These are phyloP conservation scores for Rhizophagus prolifer DNA, from an alignment of 192 early-diverging fungal genomes.

Conservation along the genomic window DNA sequence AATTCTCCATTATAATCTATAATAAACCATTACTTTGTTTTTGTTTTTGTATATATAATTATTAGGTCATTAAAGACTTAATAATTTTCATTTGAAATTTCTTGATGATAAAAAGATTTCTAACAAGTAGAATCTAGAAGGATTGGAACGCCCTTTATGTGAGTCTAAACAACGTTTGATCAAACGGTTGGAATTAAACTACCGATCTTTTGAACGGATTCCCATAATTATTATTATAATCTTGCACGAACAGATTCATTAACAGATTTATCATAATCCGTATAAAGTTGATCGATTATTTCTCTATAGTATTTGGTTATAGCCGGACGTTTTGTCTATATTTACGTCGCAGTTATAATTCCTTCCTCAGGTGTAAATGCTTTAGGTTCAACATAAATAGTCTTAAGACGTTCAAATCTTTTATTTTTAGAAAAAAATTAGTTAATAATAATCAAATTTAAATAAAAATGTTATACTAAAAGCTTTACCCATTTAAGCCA, in stretches of 20 bases:
- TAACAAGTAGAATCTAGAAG: too few species aligned
- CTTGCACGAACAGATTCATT: neutral
- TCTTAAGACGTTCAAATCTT: slow-evolving; percentile 80
- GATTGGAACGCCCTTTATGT: too few species aligned
- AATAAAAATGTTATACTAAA: neutral
- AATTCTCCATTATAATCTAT: too few species aligned
- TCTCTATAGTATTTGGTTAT: neutral
- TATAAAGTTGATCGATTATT: neutral
- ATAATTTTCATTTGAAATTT: too few species aligned
- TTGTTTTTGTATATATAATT: too few species aligned
- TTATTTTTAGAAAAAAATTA: slow-evolving; percentile 6
- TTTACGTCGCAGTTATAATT: slow-evolving; percentile 79
- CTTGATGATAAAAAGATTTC: too few species aligned
- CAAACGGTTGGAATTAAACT: too few species aligned
- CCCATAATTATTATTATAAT: neutral
- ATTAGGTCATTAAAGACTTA: too few species aligned
- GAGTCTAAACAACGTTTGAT: too few species aligned
- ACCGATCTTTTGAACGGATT: too few species aligned
- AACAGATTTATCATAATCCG: neutral
- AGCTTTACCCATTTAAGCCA: slow-evolving; percentile 38
- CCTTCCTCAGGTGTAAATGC: slow-evolving; percentile 77
- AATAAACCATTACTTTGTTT: too few species aligned
- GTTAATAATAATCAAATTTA: too few species aligned
- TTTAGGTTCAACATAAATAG: slow-evolving; percentile 67
- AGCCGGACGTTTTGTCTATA: neutral